Conservation (phyloP, 345 rosid species). For the Nasturtium officinale region DNA sequence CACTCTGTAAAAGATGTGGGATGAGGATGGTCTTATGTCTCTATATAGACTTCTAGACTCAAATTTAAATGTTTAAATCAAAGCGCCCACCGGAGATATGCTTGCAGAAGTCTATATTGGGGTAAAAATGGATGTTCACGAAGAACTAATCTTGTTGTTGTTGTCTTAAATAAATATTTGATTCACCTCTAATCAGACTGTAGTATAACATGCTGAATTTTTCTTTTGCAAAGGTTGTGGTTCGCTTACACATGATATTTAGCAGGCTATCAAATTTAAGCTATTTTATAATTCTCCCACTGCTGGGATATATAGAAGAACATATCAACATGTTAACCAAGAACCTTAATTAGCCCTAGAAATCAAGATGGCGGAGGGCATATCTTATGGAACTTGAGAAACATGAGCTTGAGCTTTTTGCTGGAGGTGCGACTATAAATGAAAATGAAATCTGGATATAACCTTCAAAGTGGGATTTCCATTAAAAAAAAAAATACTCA, state of each 20-base stretch:
- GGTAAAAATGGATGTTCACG: neutral
- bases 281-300: neutral
- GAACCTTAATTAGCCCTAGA: neutral
- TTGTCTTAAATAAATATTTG: too few species aligned
- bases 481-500: neutral
- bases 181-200: neutral
- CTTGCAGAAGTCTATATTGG: neutral
- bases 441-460: neutral
- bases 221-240: neutral
- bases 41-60: too few species aligned
- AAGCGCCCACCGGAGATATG: too few species aligned
- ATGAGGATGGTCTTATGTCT: too few species aligned
- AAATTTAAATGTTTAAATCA: neutral
- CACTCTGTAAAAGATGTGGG: too few species aligned
- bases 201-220: neutral
- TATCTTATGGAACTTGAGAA: neutral
- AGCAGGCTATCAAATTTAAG: neutral
- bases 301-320: neutral
- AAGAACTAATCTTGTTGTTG: too few species aligned
- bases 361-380: neutral
- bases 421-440: neutral
- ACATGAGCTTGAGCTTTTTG: neutral
- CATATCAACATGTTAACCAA: neutral
- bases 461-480: neutral
- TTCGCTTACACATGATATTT: neutral